Conservation (phyloP, 345 rosid genomes). For the Sisymbrium altissimum region DNA sequence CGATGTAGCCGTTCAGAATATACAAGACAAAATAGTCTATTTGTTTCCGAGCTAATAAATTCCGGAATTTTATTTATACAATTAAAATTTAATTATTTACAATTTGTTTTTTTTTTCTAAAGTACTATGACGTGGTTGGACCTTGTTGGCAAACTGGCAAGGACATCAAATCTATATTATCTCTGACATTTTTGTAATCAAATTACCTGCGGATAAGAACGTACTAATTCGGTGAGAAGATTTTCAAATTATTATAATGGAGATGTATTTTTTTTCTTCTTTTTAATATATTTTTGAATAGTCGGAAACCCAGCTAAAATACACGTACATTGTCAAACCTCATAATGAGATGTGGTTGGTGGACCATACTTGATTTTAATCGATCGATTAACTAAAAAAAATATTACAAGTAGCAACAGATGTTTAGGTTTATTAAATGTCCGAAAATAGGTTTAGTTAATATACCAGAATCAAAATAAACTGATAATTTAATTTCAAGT, state of each 20-base stretch:
- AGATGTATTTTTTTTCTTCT: neutral
- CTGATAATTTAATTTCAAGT: neutral
- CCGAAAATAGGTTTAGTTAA: neutral
- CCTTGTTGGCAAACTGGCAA: neutral
- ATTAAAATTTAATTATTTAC: too few relatives aligned
- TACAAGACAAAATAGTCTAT: neutral
- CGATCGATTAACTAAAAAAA: slow-evolving; percentile 1
- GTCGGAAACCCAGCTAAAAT: slow-evolving; percentile 11
- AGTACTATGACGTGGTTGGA: neutral
- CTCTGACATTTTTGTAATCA: slow-evolving; percentile 15
- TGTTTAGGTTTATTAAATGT: neutral
- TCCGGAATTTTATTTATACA: neutral
- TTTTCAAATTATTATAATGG: slow-evolving; percentile 8
- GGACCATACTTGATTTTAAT: slow-evolving; percentile 16
- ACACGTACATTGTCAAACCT: slow-evolving; percentile 22
- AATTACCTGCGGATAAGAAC: slow-evolving; percentile 6
- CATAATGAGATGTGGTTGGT: slow-evolving; percentile 24
- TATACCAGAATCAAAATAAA: neutral
- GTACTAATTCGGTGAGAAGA: neutral
- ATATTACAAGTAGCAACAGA: neutral
- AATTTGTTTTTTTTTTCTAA: neutral
- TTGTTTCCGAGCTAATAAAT: neutral
- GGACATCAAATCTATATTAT: neutral
- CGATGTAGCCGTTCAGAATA: neutral
- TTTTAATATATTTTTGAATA: neutral